Base-by-base conservation (phyloP, 371 early-diverging fungal species). In the Coemansia sp. region DNA sequence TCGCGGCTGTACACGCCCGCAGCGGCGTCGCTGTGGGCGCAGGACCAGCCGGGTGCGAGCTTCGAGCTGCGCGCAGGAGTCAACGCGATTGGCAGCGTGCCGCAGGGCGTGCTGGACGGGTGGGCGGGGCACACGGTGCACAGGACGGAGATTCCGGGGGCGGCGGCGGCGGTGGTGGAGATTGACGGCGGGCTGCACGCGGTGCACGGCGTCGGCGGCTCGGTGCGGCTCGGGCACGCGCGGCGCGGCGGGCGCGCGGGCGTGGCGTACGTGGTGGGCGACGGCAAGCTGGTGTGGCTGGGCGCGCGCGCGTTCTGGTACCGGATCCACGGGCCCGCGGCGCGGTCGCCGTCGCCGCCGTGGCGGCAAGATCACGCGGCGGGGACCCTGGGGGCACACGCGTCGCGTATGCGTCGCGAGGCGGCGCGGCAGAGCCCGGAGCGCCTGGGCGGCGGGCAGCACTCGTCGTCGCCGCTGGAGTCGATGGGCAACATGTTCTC, bases 221-320 rank as follows among this genome's bases (percentile, higher is more conserved):
- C 39, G 10, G 65, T 74, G 55, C 47, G 36, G 5, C 43, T 74
- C 41, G 74, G 74, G 2, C 69, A 68, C 40, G 31, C 57, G 31
- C 53, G 62, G 2, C 11, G 40, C 8, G 39, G 65, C 16, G 8
- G 65, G 30, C 59, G 41, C 16, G 10, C 8, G 16, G 48, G 48
- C 7, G 51, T 62, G 4, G 56, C 61, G 26, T 74, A 65, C 40
- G 69, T 43, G 48, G 31, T 74, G 12, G 16, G 39, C 4, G 74
- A 74, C 38, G 74, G 74, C 38, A 68, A 68, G 62, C 61, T 65
- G 30, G 43, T 74, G 35, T 53, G 61, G 57, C 50, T 74, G 7
- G 69, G 65, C 33, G 40, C 16, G 2, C 9, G n/a, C 12, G 43
- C 58, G 12, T 74, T 65, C 52, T 74, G 74, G 74, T 74, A 68